Base-by-base conservation (phyloP, 345 rosid genomes). In the Citrus inodora region DNA sequence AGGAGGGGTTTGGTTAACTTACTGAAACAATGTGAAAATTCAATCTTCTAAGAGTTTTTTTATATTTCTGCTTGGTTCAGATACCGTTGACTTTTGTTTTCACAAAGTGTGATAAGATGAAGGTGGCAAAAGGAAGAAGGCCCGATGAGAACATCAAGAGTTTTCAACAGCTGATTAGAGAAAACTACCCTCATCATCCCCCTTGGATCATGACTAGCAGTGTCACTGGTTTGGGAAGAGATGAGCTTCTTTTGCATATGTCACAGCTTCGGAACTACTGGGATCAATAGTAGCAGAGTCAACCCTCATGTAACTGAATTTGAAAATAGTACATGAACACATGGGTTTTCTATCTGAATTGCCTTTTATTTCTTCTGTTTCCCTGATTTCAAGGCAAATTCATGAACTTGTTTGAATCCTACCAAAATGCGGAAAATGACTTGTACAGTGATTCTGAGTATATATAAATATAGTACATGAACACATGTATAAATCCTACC, bases 201-300 rank as follows among this genome's bases (percentile, higher is more conserved):
- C 92, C 97, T 1, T 94, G 99, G 97, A 94, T 96, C 86, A 83
- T 94, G 97, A 96, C 97, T 0, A 96, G 98, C 82, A 92, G 98
- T 75, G 93, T 92, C 46, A 94, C 92, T 0, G 89, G 93, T 68
- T 86, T 92, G 75, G 97, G 94, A 51, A 90, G 98, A 83, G 97
- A 92, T 67, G 97, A 96, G 84, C 99, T 96, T 83, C 94, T 93
- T 10, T 92, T 95, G 46, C 99, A 93, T 51, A 87, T 95, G 89
- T 95, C 98, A 40, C 95, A 91, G 79, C 80, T 89, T 21, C 85
- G 95, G 73, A 91, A 91, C 86, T 86, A 84, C 28, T 84, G 87
- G 89, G 87, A 84, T 76, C 89, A 84, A 42, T 86, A 86, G 77
- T 28, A 14, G 35, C 14, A 9, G 38, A 64, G 42, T 56, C 62